Conservation (phyloP, 2,329 filamentous ascomycete species). For the Cryoendolithus antarcticus region DNA sequence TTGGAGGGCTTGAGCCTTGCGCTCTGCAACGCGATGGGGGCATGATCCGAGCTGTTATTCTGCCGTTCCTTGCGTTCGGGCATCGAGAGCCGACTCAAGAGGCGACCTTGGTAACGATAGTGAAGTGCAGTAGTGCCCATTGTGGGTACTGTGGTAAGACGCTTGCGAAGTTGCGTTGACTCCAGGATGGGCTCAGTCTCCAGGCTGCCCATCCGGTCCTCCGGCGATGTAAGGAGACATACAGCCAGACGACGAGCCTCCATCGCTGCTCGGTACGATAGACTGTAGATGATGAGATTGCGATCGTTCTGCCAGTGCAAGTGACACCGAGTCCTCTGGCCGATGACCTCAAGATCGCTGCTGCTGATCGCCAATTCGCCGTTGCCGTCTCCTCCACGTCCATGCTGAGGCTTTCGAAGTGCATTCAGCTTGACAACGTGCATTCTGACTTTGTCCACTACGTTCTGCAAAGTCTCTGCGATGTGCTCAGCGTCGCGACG, state of each 20-base stretch:
- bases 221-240: neutral
- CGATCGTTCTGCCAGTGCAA: conserved; percentile 6
- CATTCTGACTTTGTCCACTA: conserved; percentile 7
- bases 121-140: no score
- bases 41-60: no score
- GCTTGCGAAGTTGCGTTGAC: no score
- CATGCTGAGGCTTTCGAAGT: conserved; percentile 1
- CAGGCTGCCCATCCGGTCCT: no score
- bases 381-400: neutral
- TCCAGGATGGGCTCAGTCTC: no score
- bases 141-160: no score
- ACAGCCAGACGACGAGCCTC: neutral
- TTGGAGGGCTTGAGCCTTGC: no score
- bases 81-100: no score
- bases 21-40: no score
- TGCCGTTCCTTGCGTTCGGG: no score
- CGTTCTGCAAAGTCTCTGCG: conserved; percentile 12
- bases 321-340: conserved; percentile 9
- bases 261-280: conserved; percentile 1
- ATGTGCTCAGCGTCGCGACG: conserved; percentile 18
- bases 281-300: conserved; percentile 9
- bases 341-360: conserved; percentile 10
- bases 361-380: conserved; percentile 3
- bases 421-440: conserved; percentile 9
- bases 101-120: no score